Conservation (phyloP, 2,329 filamentous ascomycete species). For the Coccinonectria pachysandricola region DNA sequence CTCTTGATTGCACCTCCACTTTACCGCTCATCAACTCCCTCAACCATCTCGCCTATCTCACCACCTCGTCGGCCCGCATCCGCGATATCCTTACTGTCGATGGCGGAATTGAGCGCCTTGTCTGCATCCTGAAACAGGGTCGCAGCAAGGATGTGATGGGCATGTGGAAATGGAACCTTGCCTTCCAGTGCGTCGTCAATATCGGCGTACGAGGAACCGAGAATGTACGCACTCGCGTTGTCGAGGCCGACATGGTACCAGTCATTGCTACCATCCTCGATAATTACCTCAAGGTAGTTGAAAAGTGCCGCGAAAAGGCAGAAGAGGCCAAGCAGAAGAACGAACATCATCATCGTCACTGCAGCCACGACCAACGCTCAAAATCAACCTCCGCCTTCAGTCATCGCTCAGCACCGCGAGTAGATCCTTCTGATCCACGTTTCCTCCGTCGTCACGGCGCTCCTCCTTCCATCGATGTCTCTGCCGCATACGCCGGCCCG, state of each 20-base stretch:
- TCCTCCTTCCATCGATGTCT: conserved; percentile 57
- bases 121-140: conserved; percentile 96
- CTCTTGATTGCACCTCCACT: conserved; percentile 95
- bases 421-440: conserved; percentile 49
- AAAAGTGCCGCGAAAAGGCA: conserved; percentile 78
- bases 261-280: conserved; percentile 97
- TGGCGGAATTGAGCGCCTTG: conserved; percentile 90
- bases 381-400: conserved; percentile 27
- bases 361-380: conserved; percentile 38
- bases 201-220: conserved; percentile 95
- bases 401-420: conserved; percentile 38
- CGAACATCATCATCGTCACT: conserved; percentile 39
- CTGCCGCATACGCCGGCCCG: conserved; percentile 30
- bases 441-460: conserved; percentile 66
- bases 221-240: conserved; percentile 83
- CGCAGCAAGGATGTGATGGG: conserved; percentile 98
- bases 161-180: conserved; percentile 99
- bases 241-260: conserved; percentile 98
- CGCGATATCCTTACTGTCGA: conserved; percentile 96
- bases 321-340: conserved; percentile 72
- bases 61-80: conserved; percentile 93
- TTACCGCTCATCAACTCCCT: conserved; percentile 96
- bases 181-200: conserved; percentile 98
- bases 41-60: conserved; percentile 97
- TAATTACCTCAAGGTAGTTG: conserved; percentile 95